Base-by-base conservation (phyloP, 164 flowering plant genomes). In the Vitis labrusca region DNA sequence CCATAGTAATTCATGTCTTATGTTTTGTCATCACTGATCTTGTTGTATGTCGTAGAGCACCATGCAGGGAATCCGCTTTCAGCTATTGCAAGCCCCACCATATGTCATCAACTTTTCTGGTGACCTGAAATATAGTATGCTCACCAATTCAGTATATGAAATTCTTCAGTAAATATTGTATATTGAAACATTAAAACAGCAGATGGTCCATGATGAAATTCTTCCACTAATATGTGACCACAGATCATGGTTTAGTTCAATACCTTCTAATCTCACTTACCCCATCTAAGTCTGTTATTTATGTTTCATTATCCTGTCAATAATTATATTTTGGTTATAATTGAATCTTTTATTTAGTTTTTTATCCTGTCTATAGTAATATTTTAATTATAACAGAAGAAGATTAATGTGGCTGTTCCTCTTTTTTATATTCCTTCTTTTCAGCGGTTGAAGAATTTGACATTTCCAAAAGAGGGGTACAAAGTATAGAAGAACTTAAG, bases 51-150 rank as follows among this genome's bases (percentile, higher is more conserved):
- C 9, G 57, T 85, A 94, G 99, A 93, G 98, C 82, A 85, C 82
- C 15, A 9, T 69, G 37, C 88, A 95, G 82, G 98, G 88, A 47
- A 84, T 95, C 66, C 89, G 52, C 51, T 88, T 89, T 78, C 99
- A 95, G 86, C 86, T 93, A 68, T 81, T 95, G 71, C 86, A 85
- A 73, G 98, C 98, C 55, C 85, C 94, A 52, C 97, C 98, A 2
- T 83, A 68, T 59, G 59, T 75, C 67, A 83, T 95, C 53, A 79
- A 85, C 82, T 90, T 89, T 69, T 77, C 93, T 78, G 98, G 94
- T 74, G 98, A 95, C 81, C 79, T 95, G 75, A 94, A 94, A 83
- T 91, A 80, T 81, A 89, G 99, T 95, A 89, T 63, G 77, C 10
- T 51, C 47, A 12, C 49, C 17, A 53, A 62, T 52, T 56, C 63